Evolutionary conservation across 352 stramenopile species (phyloP).

Genomic region (Globisporangium radiosum): DNA sequence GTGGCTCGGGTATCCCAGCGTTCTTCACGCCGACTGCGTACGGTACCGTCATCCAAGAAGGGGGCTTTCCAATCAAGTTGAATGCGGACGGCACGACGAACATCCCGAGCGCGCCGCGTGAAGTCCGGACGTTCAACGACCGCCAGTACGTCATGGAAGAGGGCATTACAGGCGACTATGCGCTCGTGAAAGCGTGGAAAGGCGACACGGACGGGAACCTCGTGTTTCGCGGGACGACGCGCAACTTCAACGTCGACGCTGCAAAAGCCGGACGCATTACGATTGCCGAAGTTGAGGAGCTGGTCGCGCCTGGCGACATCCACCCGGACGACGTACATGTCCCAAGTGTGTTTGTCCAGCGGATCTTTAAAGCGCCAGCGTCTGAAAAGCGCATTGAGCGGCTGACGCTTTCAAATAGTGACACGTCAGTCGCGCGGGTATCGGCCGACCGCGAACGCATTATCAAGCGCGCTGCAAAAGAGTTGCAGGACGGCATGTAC

Average conservation of each 20-base stretch:
- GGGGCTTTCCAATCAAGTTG: slow-evolving; percentile 73
- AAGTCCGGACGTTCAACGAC: slow-evolving; percentile 72
- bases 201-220: slow-evolving; percentile 95
- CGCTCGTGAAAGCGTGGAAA: slow-evolving; percentile 95
- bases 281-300: slow-evolving; percentile 93
- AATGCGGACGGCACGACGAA: slow-evolving; percentile 59
- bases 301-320: slow-evolving; percentile 92
- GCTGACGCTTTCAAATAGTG: slow-evolving; percentile 78
- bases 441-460: slow-evolving; percentile 87
- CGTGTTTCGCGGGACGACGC: slow-evolving; percentile 92
- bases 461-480: slow-evolving; percentile 88
- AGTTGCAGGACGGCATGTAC: slow-evolving; percentile 94
- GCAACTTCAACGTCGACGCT: slow-evolving; percentile 95
- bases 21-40: slow-evolving; percentile 96
- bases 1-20: slow-evolving; percentile 92
- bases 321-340: slow-evolving; percentile 93
- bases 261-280: slow-evolving; percentile 91
- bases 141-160: slow-evolving; percentile 96
- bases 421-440: slow-evolving; percentile 53
- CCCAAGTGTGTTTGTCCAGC: slow-evolving; percentile 94
- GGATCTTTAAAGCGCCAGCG: slow-evolving; percentile 87
- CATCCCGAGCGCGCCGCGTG: slow-evolving; percentile 62
- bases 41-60: slow-evolving; percentile 89
- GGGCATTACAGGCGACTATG: slow-evolving; percentile 90
- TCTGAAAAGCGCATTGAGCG: slow-evolving; percentile 95